Evolutionary conservation across 768 basidiomycete genomes (phyloP).

Genomic region (Rhodotorula kratochvilovae): DNA sequence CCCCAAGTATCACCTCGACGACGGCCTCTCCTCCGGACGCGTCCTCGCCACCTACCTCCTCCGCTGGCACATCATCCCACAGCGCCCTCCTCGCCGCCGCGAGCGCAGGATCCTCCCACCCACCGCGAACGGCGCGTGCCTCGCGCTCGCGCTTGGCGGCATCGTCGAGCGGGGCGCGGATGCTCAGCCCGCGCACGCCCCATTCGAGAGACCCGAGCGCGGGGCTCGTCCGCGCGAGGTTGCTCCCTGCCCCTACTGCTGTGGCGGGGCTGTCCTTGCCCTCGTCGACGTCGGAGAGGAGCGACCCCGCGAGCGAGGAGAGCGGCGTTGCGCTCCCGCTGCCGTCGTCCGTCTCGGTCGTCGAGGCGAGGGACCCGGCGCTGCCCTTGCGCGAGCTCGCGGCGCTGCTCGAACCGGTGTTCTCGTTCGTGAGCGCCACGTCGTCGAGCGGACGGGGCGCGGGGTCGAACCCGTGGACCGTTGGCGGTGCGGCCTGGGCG

Average conservation of each 20-base stretch:
- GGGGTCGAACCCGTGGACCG: background rate
- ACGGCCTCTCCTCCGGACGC: background rate
- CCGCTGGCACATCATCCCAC: constrained; percentile 16
- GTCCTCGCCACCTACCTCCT: background rate
- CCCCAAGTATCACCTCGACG: background rate
- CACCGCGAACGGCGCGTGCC: constrained; percentile 1
- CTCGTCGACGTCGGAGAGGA: background rate
- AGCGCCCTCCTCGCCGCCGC: constrained; percentile 25
- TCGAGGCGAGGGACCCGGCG: background rate
- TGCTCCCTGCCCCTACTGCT: too few relatives aligned
- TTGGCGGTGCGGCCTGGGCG: background rate
- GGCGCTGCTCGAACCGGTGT: too few relatives aligned
- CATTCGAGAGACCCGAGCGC: background rate
- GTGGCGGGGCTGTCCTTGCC: too few relatives aligned
- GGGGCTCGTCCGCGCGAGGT: background rate
- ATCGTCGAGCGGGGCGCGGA: constrained; percentile 3
- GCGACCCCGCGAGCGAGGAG: background rate
- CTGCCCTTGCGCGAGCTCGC: background rate
- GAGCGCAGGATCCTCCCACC: constrained; percentile 32
- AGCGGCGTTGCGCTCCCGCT: background rate
- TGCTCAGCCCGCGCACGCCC: constrained; percentile 1
- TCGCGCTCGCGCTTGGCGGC: constrained; percentile 10
- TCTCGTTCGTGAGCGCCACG: background rate
- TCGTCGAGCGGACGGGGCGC: too few relatives aligned
- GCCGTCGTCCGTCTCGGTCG: background rate